phyloP scores from a whole-genome alignment of 495 filamentous ascomycete genomes.

The Bathelium albidoporum region DNA sequence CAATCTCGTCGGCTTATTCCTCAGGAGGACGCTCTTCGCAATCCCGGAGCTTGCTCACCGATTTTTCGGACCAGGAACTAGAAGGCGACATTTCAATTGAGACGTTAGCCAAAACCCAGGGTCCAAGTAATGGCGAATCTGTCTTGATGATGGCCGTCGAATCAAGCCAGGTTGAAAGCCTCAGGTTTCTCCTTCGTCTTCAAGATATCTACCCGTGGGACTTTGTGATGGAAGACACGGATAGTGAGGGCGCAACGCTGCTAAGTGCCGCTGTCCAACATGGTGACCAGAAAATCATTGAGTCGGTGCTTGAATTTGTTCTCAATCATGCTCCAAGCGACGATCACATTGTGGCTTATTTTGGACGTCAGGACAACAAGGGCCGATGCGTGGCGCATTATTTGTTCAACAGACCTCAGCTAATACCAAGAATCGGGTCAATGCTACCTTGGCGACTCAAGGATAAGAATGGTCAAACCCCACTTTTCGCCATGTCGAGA shows the following conservation, averaged over 20 bases:
- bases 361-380: constrained; percentile 65
- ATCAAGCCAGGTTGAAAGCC: constrained; percentile 52
- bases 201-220: constrained; percentile 59
- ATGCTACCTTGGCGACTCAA: constrained; percentile 79
- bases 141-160: constrained; percentile 96
- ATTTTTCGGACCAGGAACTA: constrained; percentile 58
- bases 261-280: constrained; percentile 91
- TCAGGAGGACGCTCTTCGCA: constrained; percentile 34
- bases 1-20: constrained; percentile 72
- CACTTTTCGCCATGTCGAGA: constrained; percentile 84
- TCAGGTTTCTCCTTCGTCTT: constrained; percentile 70
- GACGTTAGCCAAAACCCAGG: constrained; percentile 69
- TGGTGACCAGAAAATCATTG: constrained; percentile 61
- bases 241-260: constrained; percentile 80
- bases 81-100: constrained; percentile 83
- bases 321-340: constrained; percentile 40
- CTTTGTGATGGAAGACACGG: constrained; percentile 67
- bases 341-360: constrained; percentile 50
- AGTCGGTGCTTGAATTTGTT: constrained; percentile 61
- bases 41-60: constrained; percentile 65
- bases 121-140: constrained; percentile 64
- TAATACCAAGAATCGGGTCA: constrained; percentile 63
- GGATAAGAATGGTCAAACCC: constrained; percentile 94
- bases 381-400: constrained; percentile 90
- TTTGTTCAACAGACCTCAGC: constrained; percentile 79